Percentiles rank a stretch among this genome's conserved stretches.
phyloP scores from a whole-genome alignment of 495 filamentous ascomycete species.

The Clavariopsis aquatica region DNA sequence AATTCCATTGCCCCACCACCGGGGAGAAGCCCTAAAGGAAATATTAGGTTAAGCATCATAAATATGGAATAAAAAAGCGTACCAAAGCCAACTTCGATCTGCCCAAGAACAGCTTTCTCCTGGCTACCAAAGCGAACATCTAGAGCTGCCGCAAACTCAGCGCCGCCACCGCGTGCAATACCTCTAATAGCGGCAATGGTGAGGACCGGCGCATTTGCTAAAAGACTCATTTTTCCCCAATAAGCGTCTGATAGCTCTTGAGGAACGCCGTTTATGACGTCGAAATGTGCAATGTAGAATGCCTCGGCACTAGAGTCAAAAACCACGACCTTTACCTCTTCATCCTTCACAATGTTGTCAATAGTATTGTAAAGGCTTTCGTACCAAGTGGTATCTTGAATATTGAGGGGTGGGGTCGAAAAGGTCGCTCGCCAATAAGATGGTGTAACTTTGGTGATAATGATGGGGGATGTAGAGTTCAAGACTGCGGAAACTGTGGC shows the following conservation, averaged over 20 bases:
- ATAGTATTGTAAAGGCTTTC: not conserved
- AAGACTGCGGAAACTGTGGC: not conserved
- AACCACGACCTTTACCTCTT: conserved; percentile 5
- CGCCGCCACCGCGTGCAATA: not conserved
- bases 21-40: not conserved
- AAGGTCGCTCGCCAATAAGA: conserved; percentile 4
- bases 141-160: not conserved
- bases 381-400: conserved; percentile 8
- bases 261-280: not conserved
- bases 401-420: conserved; percentile 2
- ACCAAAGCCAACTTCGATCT: not conserved
- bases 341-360: not conserved
- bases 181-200: not conserved
- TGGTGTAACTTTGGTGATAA: conserved; percentile 4
- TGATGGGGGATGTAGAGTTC: not conserved
- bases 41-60: too few relatives aligned
- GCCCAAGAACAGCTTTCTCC: not conserved
- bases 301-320: not conserved
- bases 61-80: too few relatives aligned
- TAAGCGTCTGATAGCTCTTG: not conserved
- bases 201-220: not conserved
- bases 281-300: conserved; percentile 11
- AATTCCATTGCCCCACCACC: not conserved
- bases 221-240: not conserved
- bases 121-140: not conserved